Evolutionary conservation across 108 stramenopile species (phyloP).

Genomic region (Nitzschia palea): DNA sequence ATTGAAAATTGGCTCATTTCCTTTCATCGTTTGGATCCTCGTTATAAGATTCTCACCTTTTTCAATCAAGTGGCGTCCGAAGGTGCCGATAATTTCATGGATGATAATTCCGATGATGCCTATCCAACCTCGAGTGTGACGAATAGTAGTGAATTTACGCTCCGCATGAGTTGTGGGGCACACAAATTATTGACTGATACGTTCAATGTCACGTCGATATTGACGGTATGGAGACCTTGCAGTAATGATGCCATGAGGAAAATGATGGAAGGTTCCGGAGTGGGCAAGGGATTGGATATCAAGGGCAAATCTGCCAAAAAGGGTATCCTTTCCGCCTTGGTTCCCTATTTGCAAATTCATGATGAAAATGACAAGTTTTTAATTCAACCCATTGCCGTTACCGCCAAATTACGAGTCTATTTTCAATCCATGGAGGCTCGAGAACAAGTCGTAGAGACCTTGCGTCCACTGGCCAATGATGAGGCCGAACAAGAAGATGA

Average conservation of each 20-base stretch:
- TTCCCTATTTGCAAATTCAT: slow-evolving; percentile 73
- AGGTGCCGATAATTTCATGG: slow-evolving; percentile 46
- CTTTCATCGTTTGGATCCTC: slow-evolving; percentile 65
- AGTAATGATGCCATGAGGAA: slow-evolving; percentile 61
- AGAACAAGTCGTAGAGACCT: slow-evolving; percentile 33
- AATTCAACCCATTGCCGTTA: slow-evolving; percentile 39
- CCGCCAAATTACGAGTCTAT: slow-evolving; percentile 57
- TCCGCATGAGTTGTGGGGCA: slow-evolving; percentile 4
- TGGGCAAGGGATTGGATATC: slow-evolving; percentile 79
- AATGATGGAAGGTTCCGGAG: slow-evolving; percentile 67
- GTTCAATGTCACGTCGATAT: slow-evolving; percentile 39
- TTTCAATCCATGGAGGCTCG: slow-evolving; percentile 48
- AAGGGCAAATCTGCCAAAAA: slow-evolving; percentile 75
- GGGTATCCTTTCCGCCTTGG: slow-evolving; percentile 56
- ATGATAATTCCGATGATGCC: slow-evolving; percentile 27
- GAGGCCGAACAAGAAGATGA: slow-evolving; percentile 33
- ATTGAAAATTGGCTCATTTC: slow-evolving; percentile 47
- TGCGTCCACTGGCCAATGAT: slow-evolving; percentile 27
- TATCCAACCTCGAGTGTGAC: not conserved
- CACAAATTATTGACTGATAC: slow-evolving; percentile 33
- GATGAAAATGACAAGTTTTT: slow-evolving; percentile 51
- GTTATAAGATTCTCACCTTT: slow-evolving; percentile 62
- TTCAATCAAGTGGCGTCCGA: slow-evolving; percentile 61
- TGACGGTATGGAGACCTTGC: slow-evolving; percentile 78
- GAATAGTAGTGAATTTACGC: not conserved